Evolutionary conservation across 1,139 yeast species (phyloP).

Genomic region (Geotrichum carabidarum): DNA sequence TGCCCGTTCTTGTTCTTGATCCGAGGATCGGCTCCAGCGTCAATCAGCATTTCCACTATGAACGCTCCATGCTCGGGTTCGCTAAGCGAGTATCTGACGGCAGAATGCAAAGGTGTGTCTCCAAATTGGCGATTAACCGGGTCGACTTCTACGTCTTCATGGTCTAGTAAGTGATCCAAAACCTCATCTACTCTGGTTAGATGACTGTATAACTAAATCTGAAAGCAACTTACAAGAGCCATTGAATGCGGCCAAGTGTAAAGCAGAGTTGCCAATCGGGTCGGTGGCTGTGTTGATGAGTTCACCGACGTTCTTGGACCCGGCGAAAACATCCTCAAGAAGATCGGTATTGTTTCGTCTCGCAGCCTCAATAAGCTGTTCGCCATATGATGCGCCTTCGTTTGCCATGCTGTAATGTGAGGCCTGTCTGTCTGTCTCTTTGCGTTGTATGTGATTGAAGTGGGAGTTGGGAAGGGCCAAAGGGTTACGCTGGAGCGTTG

Average conservation of each 20-base stretch:
- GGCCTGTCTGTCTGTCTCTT: no score
- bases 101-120: slow-evolving; percentile 85
- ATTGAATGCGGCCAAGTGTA: slow-evolving; percentile 73
- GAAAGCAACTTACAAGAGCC: slow-evolving; percentile 56
- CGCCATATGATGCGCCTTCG: slow-evolving; percentile 71
- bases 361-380: slow-evolving; percentile 80
- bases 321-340: slow-evolving; percentile 50
- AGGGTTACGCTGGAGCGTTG: no score
- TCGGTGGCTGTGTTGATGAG: slow-evolving; percentile 69
- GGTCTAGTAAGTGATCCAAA: slow-evolving; percentile 73
- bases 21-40: slow-evolving; percentile 86
- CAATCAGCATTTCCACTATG: slow-evolving; percentile 71
- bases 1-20: slow-evolving; percentile 55
- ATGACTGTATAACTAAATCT: background rate
- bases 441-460: no score
- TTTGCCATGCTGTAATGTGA: slow-evolving; percentile 21
- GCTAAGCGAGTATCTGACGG: slow-evolving; percentile 65
- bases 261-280: slow-evolving; percentile 73
- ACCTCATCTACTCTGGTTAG: slow-evolving; percentile 47
- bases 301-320: slow-evolving; percentile 47
- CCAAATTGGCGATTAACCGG: slow-evolving; percentile 66
- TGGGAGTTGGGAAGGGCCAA: no score
- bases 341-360: slow-evolving; percentile 84
- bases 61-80: slow-evolving; percentile 87
- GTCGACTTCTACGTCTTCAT: slow-evolving; percentile 87